A percentile compares a stretch with the other conserved stretches of the same genome.
These are phyloP conservation scores for Fraxinus nigra DNA, from an alignment of 305 asterid genomes.

Conservation along the genomic window DNA sequence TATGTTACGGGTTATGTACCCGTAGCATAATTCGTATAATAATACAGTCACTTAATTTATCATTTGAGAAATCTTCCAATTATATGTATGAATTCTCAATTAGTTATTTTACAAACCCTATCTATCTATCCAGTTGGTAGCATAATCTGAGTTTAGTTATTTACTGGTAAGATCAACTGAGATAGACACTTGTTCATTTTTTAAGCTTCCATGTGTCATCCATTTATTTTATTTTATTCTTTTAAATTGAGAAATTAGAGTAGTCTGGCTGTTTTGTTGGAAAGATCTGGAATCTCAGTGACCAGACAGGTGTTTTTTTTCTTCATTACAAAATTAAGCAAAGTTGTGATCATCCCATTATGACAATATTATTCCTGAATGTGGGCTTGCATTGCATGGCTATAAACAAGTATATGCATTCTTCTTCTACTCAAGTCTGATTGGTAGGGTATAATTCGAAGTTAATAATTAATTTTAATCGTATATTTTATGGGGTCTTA, in stretches of 20 bases:
- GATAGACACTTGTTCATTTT: neutral
- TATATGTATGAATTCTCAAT: neutral
- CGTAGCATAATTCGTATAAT: too few species aligned
- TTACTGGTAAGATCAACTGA: neutral
- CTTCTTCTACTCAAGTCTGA: neutral
- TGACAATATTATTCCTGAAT: neutral
- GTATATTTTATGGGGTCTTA: neutral
- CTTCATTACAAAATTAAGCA: conserved; percentile 1
- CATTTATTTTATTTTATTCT: neutral
- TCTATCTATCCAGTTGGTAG: neutral
- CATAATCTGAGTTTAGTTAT: neutral
- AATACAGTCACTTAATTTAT: neutral
- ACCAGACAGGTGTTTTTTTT: conserved; percentile 26
- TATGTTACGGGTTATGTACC: too few species aligned
- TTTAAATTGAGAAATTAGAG: neutral
- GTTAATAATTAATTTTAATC: neutral
- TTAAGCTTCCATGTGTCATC: neutral
- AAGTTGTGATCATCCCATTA: neutral
- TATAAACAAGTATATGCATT: conserved; percentile 9
- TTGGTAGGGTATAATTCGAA: neutral
- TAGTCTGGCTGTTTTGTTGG: neutral
- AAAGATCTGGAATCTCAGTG: conserved; percentile 25
- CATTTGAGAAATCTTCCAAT: neutral
- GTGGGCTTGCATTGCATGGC: conserved; percentile 13
- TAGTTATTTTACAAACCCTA: neutral